Conservation (phyloP, 2,329 filamentous ascomycete species). For the Botryosphaeria agaves region DNA sequence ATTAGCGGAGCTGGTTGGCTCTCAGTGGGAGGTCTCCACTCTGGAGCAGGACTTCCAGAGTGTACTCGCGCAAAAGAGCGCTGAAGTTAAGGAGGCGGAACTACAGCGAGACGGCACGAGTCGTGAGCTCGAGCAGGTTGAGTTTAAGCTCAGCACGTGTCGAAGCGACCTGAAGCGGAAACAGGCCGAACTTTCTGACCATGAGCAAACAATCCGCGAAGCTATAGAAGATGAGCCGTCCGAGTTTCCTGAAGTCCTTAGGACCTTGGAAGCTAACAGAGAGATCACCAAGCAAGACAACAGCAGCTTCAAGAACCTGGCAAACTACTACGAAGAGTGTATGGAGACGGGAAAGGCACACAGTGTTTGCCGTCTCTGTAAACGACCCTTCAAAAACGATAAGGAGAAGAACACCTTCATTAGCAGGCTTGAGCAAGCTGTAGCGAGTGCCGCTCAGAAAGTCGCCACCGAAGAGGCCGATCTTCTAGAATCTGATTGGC, state of each 20-base stretch:
- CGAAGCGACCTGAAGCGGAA: conserved; percentile 49
- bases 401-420: conserved; percentile 46
- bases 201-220: conserved; percentile 44
- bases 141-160: conserved; percentile 50
- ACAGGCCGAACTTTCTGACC: conserved; percentile 34
- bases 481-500: conserved; percentile 41
- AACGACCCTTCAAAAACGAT: conserved; percentile 44
- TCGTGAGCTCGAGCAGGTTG: conserved; percentile 59
- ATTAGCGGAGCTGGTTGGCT: conserved; percentile 45
- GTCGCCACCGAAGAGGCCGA: conserved; percentile 45
- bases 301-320: conserved; percentile 49
- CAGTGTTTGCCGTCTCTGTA: conserved; percentile 62
- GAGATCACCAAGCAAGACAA: conserved; percentile 43
- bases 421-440: conserved; percentile 34
- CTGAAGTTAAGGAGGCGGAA: conserved; percentile 45
- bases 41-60: conserved; percentile 56
- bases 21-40: conserved; percentile 49
- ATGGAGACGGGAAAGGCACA: conserved; percentile 47
- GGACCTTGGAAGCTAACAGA: conserved; percentile 32
- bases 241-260: conserved; percentile 34
- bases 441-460: conserved; percentile 29
- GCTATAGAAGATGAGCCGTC: conserved; percentile 34
- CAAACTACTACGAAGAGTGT: conserved; percentile 55
- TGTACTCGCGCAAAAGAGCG: conserved; percentile 38
- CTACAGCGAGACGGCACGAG: conserved; percentile 51